Base-by-base conservation (phyloP, 805 yeast species). In the Candida railenensis region DNA sequence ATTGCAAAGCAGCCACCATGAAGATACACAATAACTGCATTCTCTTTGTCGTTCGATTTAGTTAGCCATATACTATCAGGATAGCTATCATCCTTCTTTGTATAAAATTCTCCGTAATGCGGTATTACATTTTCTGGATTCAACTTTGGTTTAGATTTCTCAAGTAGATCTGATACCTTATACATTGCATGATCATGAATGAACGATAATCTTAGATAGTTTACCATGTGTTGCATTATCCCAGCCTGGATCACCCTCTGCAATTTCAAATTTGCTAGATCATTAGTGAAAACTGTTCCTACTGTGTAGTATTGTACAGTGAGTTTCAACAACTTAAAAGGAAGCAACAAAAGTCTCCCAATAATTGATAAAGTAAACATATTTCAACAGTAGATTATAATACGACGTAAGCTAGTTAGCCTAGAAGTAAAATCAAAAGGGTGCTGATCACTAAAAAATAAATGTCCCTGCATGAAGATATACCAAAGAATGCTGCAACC, bases 1-100 rank as follows among this genome's bases (percentile, higher is more conserved):
- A 47, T 22, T 9, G 48, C 46, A 43, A 50, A 50, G 28, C 53
- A 47, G 4, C 53, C 51, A 5, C 51, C 53, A 25, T 50, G 53
- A 36, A 45, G 4, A 22, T 45, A 50, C 7, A 50, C 16, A n/a
- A 47, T 8, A 9, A 50, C 37, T 3, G 51, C 51, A 38, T 39
- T 41, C 22, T 32, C 21, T 34, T 3, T 11, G 8, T 18, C 30
- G 11, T 25, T 14, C 34, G 19, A 11, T 16, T 15, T 21, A 8
- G 32, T 12, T 7, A 8, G 16, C 42, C 42, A 39, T 11, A 15
- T 7, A n/a, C 34, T 5, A 14, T 22, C 42, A 12, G 15, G 21
- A 39, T 5, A 15, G 20, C 5, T 4, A 4, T 19, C 20, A 21
- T 21, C 30, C 28, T 21, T 9, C 15, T 22, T 9, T 4, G 41